These are phyloP conservation scores for Candida sonorensis DNA, from an alignment of 805 yeast genomes.

Conservation along the genomic window DNA sequence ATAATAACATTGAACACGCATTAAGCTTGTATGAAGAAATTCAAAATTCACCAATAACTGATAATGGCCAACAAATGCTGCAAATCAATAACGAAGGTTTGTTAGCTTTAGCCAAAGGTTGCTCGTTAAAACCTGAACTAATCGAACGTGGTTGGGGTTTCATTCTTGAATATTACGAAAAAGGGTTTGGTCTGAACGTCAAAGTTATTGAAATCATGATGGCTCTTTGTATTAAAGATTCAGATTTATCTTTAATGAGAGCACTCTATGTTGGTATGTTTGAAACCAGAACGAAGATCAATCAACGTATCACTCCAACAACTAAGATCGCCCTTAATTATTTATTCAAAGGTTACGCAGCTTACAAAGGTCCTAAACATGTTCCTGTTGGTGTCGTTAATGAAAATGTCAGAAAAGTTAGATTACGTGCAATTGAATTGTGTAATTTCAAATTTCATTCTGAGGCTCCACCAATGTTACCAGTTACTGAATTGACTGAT, in stretches of 20 bases:
- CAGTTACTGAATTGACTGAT: conserved; percentile 29
- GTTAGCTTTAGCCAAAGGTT: conserved; percentile 60
- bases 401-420: conserved; percentile 35
- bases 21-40: conserved; percentile 72
- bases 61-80: conserved; percentile 14
- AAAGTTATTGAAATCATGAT: conserved; percentile 61
- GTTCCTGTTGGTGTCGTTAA: conserved; percentile 28
- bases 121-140: conserved; percentile 45
- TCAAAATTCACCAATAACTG: conserved; percentile 15
- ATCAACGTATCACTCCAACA: conserved; percentile 14
- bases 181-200: conserved; percentile 27
- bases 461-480: conserved; percentile 68
- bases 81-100: conserved; percentile 28
- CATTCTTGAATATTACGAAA: conserved; percentile 54
- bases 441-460: conserved; percentile 25
- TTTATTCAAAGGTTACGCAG: conserved; percentile 38
- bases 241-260: conserved; percentile 67
- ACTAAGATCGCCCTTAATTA: conserved; percentile 24
- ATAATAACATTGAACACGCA: conserved; percentile 64
- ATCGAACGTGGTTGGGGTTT: conserved; percentile 68
- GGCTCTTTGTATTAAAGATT: conserved; percentile 70
- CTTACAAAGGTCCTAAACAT: conserved; percentile 14
- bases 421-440: conserved; percentile 28
- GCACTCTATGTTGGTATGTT: conserved; percentile 43
- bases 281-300: conserved; percentile 17